A percentile compares a stretch with the other conserved stretches of the same genome.
These are phyloP conservation scores for Candida tunisiensis DNA, from an alignment of 1,139 yeast species.

Conservation along the genomic window DNA sequence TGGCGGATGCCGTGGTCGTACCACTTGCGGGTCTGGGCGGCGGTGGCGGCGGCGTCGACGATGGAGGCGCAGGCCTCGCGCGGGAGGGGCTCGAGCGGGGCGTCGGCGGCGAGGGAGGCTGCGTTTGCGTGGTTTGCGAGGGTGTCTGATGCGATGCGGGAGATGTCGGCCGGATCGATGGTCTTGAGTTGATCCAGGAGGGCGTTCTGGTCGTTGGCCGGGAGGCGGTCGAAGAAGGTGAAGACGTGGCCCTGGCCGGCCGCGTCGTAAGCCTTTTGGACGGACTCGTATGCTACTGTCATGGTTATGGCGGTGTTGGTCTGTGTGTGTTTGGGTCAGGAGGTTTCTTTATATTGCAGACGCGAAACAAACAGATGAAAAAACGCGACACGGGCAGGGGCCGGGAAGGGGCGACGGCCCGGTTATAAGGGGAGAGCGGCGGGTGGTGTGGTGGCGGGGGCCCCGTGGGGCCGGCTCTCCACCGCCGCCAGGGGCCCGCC, in stretches of 20 bases:
- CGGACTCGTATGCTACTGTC: neutral
- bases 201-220: slow-evolving; percentile 10
- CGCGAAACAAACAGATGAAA: too few relatives aligned
- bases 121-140: slow-evolving; percentile 3
- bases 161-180: slow-evolving; percentile 19
- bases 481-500: too few relatives aligned
- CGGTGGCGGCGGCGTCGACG: slow-evolving; percentile 10
- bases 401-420: too few relatives aligned
- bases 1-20: slow-evolving; percentile 44
- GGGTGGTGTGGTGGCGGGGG: too few relatives aligned
- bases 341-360: too few relatives aligned
- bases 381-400: too few relatives aligned
- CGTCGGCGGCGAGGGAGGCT: slow-evolving; percentile 4
- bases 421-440: too few relatives aligned
- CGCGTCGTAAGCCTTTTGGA: slow-evolving; percentile 12
- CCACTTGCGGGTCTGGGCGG: slow-evolving; percentile 27
- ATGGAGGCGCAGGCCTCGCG: slow-evolving; percentile 18
- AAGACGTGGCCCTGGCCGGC: slow-evolving; percentile 28
- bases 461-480: too few relatives aligned
- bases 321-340: too few relatives aligned
- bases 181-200: slow-evolving; percentile 17
- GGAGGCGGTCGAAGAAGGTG: slow-evolving; percentile 19
- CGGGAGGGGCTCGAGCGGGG: slow-evolving; percentile 20
- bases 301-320: neutral
- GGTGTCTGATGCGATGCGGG: slow-evolving; percentile 14